phyloP scores from a whole-genome alignment of 768 basidiomycete genomes.

The Tylopilus subfusipes region DNA sequence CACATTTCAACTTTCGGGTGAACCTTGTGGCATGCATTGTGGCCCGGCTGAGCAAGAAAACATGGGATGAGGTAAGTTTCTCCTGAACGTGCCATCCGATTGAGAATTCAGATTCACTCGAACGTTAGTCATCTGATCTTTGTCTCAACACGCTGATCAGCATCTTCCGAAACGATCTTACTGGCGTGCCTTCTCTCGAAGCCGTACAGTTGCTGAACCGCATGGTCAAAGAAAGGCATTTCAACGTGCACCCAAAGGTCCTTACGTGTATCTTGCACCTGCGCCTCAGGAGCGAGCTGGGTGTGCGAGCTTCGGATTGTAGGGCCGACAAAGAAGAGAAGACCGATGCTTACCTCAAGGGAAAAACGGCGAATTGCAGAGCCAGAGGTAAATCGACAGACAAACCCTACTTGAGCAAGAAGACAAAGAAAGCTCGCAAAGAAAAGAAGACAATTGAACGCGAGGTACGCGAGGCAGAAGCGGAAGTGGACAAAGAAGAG shows the following conservation, averaged over 20 bases:
- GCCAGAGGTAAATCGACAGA: slow-evolving; percentile 57
- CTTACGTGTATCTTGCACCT: slow-evolving; percentile 81
- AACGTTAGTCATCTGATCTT: slow-evolving; percentile 70
- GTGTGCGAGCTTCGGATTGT: slow-evolving; percentile 71
- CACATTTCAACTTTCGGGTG: slow-evolving; percentile 95
- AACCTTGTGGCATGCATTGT: slow-evolving; percentile 91
- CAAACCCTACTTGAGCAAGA: slow-evolving; percentile 86
- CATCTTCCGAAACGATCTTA: slow-evolving; percentile 80
- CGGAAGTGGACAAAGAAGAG: slow-evolving; percentile 90
- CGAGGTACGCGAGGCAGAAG: slow-evolving; percentile 92
- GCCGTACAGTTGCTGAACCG: slow-evolving; percentile 86
- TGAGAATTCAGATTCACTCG: slow-evolving; percentile 6
- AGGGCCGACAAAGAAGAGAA: slow-evolving; percentile 54
- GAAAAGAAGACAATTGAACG: slow-evolving; percentile 88
- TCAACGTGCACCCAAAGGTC: slow-evolving; percentile 85
- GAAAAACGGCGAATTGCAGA: slow-evolving; percentile 37
- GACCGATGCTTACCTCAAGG: slow-evolving; percentile 34
- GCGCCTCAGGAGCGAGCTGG: slow-evolving; percentile 82
- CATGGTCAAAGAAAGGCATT: slow-evolving; percentile 93
- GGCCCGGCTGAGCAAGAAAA: slow-evolving; percentile 73
- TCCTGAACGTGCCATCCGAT: slow-evolving; percentile 4
- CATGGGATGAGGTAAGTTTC: slow-evolving; percentile 80
- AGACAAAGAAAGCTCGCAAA: slow-evolving; percentile 77
- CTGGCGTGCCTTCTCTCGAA: slow-evolving; percentile 81
- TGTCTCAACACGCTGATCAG: slow-evolving; percentile 79